phyloP scores from a whole-genome alignment of 495 filamentous ascomycete species.

The Lasiosphaeria miniovina region DNA sequence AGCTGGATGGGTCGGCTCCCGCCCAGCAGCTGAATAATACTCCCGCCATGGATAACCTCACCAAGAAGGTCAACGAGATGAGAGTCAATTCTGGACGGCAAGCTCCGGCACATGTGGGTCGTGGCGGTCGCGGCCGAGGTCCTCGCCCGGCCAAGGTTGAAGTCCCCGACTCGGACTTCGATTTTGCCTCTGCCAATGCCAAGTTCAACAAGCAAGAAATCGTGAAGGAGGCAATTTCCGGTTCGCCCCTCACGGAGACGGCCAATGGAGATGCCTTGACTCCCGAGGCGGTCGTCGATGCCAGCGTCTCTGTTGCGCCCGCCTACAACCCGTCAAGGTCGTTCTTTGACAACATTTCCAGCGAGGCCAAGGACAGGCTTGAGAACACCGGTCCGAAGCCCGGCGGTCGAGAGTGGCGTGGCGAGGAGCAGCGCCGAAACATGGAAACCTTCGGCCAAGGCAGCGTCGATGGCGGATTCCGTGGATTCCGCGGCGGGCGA shows the following conservation, averaged over 20 bases:
- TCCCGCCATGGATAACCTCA: slow-evolving; percentile 66
- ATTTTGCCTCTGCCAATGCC: slow-evolving; percentile 88
- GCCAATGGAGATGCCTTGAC: slow-evolving; percentile 26
- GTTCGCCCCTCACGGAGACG: slow-evolving; percentile 62
- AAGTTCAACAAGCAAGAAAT: slow-evolving; percentile 98
- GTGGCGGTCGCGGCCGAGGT: slow-evolving; percentile 54
- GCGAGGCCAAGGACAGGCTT: slow-evolving; percentile 85
- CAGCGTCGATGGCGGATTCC: slow-evolving; percentile 82
- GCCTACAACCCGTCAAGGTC: slow-evolving; percentile 80
- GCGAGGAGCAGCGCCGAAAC: slow-evolving; percentile 91
- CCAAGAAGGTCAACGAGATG: slow-evolving; percentile 86
- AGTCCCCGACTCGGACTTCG: slow-evolving; percentile 84
- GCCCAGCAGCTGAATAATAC: slow-evolving; percentile 46
- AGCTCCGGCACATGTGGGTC: slow-evolving; percentile 29
- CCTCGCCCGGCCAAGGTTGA: slow-evolving; percentile 67
- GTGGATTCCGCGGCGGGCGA: slow-evolving; percentile 69
- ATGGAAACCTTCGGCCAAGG: slow-evolving; percentile 99
- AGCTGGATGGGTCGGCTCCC: slow-evolving; percentile 43
- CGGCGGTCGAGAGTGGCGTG: slow-evolving; percentile 87
- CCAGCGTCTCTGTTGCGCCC: slow-evolving; percentile 32
- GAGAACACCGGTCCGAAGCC: slow-evolving; percentile 61
- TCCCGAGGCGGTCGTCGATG: slow-evolving; percentile 33
- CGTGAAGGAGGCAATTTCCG: slow-evolving; percentile 85
- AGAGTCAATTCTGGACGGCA: slow-evolving; percentile 57
- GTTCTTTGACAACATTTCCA: slow-evolving; percentile 98